A percentile compares a stretch with the other conserved stretches of the same genome.
phyloP scores from a whole-genome alignment of 2,329 filamentous ascomycete species.

The Clonostachys byssicola region DNA sequence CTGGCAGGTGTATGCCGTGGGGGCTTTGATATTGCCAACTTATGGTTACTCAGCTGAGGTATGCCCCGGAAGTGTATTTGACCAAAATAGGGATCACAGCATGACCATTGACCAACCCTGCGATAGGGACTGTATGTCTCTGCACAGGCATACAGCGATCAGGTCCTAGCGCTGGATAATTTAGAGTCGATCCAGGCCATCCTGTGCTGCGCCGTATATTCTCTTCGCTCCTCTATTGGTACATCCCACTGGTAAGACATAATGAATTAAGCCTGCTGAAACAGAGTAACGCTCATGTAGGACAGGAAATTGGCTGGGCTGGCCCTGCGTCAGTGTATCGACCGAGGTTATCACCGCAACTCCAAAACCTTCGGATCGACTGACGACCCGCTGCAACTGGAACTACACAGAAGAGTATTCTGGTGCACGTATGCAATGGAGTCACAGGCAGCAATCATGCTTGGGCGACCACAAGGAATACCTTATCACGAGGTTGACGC shows the following conservation, averaged over 20 bases:
- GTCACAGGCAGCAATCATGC: not conserved
- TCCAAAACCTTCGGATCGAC: not conserved
- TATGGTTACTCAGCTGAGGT: not conserved
- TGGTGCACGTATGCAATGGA: not conserved
- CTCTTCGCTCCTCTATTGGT: constrained; percentile 15
- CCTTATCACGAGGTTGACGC: not conserved
- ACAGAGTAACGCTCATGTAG: no score
- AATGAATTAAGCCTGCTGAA: no score
- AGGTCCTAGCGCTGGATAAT: not conserved
- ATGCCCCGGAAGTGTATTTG: not conserved
- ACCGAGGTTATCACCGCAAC: not conserved
- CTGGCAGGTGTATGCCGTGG: not conserved
- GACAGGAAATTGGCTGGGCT: not conserved
- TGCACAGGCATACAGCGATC: not conserved
- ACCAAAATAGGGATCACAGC: no score
- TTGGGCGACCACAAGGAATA: not conserved
- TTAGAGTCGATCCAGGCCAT: constrained; percentile 2
- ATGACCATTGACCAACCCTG: no score
- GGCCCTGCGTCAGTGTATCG: not conserved
- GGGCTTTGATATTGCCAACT: not conserved
- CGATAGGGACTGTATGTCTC: not conserved
- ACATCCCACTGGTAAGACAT: constrained; percentile 16
- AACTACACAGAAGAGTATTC: not conserved
- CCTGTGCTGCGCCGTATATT: constrained; percentile 18
- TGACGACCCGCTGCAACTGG: not conserved